Base-by-base conservation (phyloP, 345 rosid species). In the Zanthoxylum bungeanum region DNA sequence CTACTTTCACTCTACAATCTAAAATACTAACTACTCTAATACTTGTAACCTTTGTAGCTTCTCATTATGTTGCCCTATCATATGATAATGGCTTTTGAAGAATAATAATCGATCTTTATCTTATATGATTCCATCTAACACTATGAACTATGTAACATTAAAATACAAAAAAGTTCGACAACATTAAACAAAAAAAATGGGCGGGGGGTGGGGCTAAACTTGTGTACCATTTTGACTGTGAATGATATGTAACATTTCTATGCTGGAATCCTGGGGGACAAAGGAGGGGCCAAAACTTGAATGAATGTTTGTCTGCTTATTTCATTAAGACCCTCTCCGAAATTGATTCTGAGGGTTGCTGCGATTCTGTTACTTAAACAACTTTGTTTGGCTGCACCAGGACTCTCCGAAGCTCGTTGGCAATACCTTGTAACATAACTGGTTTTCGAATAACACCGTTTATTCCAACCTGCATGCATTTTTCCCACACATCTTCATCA, bases 371-470 rank as follows among this genome's bases (percentile, higher is more conserved):
- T 55, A 47, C 64, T 64, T 62, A 55, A 12, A 81, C 73, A 50
- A 73, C 80, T 80, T 80, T 78, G 76, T 85, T 88, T 39, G 87
- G 81, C 72, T 80, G 89, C 74, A 72, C 42, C 66, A 94, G 77
- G 34, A 89, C 85, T 80, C 91, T 83, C 5, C 85, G 87, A 16
- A 95, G 89, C 87, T 92, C 98, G 14, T 28, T 71, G n/a, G 91
- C 83, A 27, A 95, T 82, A 17, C 85, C 92, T 75, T 85, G 90
- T 36, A 91, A 64, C 62, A 82, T 61, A 16, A 85, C 83, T 0
- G 99, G 99, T 77, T 95, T 92, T 75, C 83, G 78, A 53, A 95
- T 84, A 49, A 95, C 81, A 22, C 97, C 99, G 57, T 91, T 88
- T 56, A 95, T 89, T 30, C 99, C 98, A 27, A 75, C 72, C 70